Conservation (phyloP, 495 filamentous ascomycete species). For the Hypoxylon fragiforme region DNA sequence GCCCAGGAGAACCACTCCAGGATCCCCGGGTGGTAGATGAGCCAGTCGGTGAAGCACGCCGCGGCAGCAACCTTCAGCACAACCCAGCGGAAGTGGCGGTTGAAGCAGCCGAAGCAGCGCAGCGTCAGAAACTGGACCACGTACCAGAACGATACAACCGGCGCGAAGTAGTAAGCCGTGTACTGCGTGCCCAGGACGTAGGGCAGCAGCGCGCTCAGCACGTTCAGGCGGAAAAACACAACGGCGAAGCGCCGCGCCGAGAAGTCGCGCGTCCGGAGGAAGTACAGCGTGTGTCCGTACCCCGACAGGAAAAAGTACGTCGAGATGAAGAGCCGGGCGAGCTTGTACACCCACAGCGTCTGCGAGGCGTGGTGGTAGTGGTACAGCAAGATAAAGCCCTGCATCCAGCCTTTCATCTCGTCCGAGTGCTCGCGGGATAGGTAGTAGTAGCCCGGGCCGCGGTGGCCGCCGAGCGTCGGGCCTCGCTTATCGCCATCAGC, state of each 20-base stretch:
- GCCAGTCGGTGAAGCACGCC: conserved; percentile 43
- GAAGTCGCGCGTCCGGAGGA: conserved; percentile 57
- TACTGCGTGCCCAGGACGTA: conserved; percentile 63
- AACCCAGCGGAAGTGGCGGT: conserved; percentile 48
- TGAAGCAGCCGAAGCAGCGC: conserved; percentile 41
- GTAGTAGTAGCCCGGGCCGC: conserved; percentile 43
- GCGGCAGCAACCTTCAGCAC: conserved; percentile 54
- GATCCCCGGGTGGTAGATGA: conserved; percentile 48
- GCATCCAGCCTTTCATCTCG: conserved; percentile 71
- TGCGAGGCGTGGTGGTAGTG: conserved; percentile 59
- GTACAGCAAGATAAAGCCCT: conserved; percentile 60
- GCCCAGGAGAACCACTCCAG: conserved; percentile 48
- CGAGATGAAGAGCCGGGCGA: conserved; percentile 59
- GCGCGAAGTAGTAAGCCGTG: conserved; percentile 62
- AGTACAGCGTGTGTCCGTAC: conserved; percentile 61
- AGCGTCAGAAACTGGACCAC: conserved; percentile 58
- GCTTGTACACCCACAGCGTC: conserved; percentile 55
- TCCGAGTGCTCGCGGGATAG: conserved; percentile 59
- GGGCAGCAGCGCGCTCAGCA: conserved; percentile 55
- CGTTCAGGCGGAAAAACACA: conserved; percentile 59
- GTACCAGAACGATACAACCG: conserved; percentile 65
- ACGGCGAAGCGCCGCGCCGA: conserved; percentile 52
- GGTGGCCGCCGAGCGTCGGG: conserved; percentile 4
- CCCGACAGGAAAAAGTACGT: conserved; percentile 65
- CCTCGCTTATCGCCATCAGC: too few relatives aligned